These are phyloP conservation scores for Lepidium africanum DNA, from an alignment of 345 rosid genomes.

Conservation along the genomic window DNA sequence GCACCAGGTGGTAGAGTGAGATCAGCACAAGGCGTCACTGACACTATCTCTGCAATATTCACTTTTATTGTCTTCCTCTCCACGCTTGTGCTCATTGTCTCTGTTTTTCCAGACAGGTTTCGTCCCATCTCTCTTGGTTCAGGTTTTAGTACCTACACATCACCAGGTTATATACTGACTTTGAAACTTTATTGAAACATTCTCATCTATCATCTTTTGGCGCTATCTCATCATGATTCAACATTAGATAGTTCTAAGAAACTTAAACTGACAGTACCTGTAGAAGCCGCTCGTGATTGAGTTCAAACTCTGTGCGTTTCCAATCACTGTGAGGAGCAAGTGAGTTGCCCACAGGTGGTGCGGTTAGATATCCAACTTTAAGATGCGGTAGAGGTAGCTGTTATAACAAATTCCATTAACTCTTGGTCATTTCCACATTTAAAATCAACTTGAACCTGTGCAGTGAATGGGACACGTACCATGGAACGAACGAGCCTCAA, in stretches of 20 bases:
- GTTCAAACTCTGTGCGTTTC: conserved; percentile 66
- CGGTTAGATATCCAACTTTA: conserved; percentile 73
- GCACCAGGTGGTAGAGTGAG: conserved; percentile 96
- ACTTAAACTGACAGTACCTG: conserved; percentile 42
- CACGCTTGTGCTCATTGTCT: conserved; percentile 19
- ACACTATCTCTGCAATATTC: conserved; percentile 65
- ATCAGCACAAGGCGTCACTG: conserved; percentile 87
- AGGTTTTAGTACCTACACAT: conserved; percentile 39
- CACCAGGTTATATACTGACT: background rate
- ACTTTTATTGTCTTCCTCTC: conserved; percentile 61
- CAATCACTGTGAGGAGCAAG: conserved; percentile 93
- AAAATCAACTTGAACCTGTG: conserved; percentile 1
- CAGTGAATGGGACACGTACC: conserved; percentile 38
- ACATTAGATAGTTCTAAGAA: background rate
- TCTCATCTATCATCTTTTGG: background rate
- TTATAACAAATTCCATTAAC: conserved; percentile 9
- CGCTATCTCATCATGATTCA: background rate
- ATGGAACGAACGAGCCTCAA: conserved; percentile 91
- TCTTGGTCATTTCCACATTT: background rate
- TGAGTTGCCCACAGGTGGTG: conserved; percentile 65
- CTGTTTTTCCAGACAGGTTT: conserved; percentile 54
- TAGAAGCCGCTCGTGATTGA: conserved; percentile 81
- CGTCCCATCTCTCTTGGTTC: conserved; percentile 52
- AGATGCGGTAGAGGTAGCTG: conserved; percentile 90
- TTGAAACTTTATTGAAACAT: background rate